Evolutionary conservation across 2,329 filamentous ascomycete species (phyloP).

Genomic region (Coniella lustricola): DNA sequence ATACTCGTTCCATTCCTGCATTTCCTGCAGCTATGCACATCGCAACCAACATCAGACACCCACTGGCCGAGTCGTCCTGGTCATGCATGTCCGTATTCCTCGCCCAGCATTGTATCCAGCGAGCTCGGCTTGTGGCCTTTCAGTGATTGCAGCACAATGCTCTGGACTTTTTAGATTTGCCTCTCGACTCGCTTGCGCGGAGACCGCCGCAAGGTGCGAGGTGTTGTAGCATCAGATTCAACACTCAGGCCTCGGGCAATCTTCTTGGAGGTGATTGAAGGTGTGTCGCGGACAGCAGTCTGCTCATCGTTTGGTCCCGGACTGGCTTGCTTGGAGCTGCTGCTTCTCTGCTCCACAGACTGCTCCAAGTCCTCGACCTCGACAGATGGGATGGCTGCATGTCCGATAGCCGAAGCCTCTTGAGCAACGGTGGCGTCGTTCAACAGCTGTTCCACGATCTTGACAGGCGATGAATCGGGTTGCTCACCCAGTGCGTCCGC

Average conservation of each 20-base stretch:
- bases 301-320: too few relatives aligned
- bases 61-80: too few relatives aligned
- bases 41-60: too few relatives aligned
- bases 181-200: constrained; percentile 11
- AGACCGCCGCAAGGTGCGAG: constrained; percentile 14
- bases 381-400: constrained; percentile 5
- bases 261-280: constrained; percentile 5
- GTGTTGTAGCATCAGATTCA: constrained; percentile 13
- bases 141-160: too few relatives aligned
- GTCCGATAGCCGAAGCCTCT: constrained; percentile 6
- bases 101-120: too few relatives aligned
- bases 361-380: constrained; percentile 3
- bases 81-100: too few relatives aligned
- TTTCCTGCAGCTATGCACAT: too few relatives aligned
- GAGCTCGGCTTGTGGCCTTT: too few relatives aligned
- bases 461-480: constrained; percentile 10
- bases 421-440: background rate
- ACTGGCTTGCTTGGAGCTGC: too few relatives aligned
- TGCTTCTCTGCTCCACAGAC: background rate
- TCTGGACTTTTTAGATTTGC: background rate
- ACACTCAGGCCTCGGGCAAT: constrained; percentile 8
- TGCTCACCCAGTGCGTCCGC: background rate
- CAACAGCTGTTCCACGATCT: constrained; percentile 10
- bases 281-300: background rate
- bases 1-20: too few relatives aligned